phyloP scores from a whole-genome alignment of 352 stramenopile species.

The Phytophthora sp. region DNA sequence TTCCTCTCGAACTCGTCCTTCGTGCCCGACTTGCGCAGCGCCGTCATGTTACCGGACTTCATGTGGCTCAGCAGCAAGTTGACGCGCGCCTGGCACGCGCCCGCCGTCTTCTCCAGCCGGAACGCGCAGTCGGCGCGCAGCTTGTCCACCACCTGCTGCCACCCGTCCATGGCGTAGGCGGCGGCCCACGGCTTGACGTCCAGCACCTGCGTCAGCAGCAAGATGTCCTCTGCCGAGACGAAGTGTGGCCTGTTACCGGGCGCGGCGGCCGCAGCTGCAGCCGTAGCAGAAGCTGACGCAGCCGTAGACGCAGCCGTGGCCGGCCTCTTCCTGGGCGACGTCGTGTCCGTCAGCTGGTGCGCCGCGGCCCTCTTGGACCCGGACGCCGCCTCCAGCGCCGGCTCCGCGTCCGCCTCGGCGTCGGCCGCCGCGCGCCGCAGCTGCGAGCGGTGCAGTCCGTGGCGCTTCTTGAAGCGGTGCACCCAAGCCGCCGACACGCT shows the following conservation, averaged over 20 bases:
- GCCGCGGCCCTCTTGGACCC: not conserved
- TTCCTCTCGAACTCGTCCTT: constrained; percentile 29
- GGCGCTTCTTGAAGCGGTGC: constrained; percentile 42
- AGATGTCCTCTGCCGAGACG: constrained; percentile 35
- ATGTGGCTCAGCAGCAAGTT: constrained; percentile 26
- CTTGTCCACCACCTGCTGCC: constrained; percentile 28
- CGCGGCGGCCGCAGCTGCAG: not conserved
- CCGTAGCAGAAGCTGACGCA: not conserved
- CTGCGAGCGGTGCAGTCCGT: constrained; percentile 36
- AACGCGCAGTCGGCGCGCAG: constrained; percentile 14
- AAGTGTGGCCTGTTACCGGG: constrained; percentile 23
- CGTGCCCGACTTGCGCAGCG: constrained; percentile 34
- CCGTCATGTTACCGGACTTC: constrained; percentile 21
- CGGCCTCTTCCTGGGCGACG: constrained; percentile 8
- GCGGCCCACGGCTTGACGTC: constrained; percentile 29
- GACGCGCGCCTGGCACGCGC: constrained; percentile 30
- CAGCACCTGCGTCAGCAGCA: constrained; percentile 33
- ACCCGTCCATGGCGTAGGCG: constrained; percentile 30
- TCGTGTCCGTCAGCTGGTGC: not conserved
- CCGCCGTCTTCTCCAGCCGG: constrained; percentile 32
- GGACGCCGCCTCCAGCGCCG: not conserved
- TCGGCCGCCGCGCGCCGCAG: no score
- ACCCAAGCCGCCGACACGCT: constrained; percentile 39
- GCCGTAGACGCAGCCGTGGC: not conserved
- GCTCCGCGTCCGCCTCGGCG: constrained; percentile 1